Evolutionary conservation across 1,284 basidiomycete species (phyloP).

Genomic region (Sphaerobolus stellatus): DNA sequence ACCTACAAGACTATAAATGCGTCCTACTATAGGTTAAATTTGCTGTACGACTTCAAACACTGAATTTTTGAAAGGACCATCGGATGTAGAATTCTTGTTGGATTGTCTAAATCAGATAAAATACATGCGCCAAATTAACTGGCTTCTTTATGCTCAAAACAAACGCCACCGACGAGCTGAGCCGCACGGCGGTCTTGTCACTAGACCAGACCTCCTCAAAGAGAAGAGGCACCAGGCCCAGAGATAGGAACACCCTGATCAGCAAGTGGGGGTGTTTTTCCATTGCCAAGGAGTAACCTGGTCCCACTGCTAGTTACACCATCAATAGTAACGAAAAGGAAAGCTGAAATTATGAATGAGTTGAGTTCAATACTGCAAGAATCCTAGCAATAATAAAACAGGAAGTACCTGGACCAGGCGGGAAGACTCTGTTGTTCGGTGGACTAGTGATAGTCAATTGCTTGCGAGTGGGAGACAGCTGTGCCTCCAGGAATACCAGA

Average conservation of each 20-base stretch:
- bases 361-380: not conserved
- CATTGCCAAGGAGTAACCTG: conserved; percentile 47
- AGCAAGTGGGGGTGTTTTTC: conserved; percentile 23
- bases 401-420: conserved; percentile 47
- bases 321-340: conserved; percentile 45
- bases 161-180: too few species aligned
- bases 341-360: conserved; percentile 22
- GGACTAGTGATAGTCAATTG: conserved; percentile 43
- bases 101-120: too few species aligned
- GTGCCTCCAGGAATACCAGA: conserved; percentile 45
- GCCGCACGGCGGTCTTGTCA: too few species aligned
- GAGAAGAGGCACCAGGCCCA: too few species aligned
- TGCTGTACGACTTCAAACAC: too few species aligned
- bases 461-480: conserved; percentile 34
- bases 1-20: too few species aligned
- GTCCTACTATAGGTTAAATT: too few species aligned
- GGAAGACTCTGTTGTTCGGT: conserved; percentile 46
- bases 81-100: too few species aligned
- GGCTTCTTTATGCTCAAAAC: too few species aligned
- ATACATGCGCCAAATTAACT: too few species aligned
- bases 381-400: not conserved
- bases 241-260: not conserved
- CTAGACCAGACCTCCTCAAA: too few species aligned
- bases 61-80: too few species aligned
- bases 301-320: conserved; percentile 47